Conservation (phyloP, 768 basidiomycete species). For the Chiua virens region DNA sequence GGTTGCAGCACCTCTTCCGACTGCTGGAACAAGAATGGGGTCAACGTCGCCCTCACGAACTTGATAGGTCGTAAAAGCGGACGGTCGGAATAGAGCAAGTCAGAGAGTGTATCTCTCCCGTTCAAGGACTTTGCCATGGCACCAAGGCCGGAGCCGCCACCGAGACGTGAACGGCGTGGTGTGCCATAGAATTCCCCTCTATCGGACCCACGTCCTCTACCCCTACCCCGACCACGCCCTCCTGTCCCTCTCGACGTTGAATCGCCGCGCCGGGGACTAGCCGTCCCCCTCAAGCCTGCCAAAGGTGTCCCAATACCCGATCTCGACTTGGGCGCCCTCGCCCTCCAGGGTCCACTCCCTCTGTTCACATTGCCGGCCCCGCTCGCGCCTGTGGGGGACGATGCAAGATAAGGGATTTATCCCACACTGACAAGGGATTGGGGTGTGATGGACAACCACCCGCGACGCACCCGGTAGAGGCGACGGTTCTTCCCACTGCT, state of each 20-base stretch:
- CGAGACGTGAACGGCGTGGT: conserved; percentile 3
- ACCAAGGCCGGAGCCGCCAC: background rate
- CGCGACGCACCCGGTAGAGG: conserved; percentile 13
- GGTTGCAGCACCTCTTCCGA: conserved; percentile 65
- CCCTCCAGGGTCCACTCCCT: conserved; percentile 3
- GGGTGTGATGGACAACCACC: conserved; percentile 2
- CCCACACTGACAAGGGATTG: background rate
- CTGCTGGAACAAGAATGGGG: conserved; percentile 48
- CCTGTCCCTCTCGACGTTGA: conserved; percentile 11
- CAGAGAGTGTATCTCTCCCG: conserved; percentile 48
- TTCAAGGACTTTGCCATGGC: background rate
- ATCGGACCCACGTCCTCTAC: conserved; percentile 5
- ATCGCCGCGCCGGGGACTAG: conserved; percentile 11
- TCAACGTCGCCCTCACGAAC: conserved; percentile 63
- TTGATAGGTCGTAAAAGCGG: conserved; percentile 65
- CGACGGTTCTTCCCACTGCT: conserved; percentile 19
- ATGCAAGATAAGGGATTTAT: conserved; percentile 4
- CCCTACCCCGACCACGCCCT: conserved; percentile 18
- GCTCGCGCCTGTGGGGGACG: conserved; percentile 2
- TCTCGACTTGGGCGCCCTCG: conserved; percentile 5
- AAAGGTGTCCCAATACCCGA: conserved; percentile 14
- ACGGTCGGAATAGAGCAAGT: conserved; percentile 53
- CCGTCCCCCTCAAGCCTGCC: conserved; percentile 14
- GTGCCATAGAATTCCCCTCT: background rate
- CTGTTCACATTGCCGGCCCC: background rate